Percentiles rank a stretch among this genome's conserved stretches.
phyloP scores from a whole-genome alignment of 176 grass and related monocot species.

The Musa itinerans region DNA sequence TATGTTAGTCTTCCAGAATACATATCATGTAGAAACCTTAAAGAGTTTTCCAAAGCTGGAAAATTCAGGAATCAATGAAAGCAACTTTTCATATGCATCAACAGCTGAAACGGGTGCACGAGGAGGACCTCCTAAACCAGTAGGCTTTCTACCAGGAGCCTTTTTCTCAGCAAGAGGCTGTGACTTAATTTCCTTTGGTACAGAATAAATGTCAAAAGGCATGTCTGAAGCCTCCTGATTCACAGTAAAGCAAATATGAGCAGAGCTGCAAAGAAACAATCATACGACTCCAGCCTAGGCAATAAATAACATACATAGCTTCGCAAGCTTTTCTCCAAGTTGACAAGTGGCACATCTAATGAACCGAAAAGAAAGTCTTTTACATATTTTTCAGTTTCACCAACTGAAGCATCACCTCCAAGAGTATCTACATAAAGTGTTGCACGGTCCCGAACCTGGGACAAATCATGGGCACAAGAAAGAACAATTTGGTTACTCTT shows the following conservation, averaged over 20 bases:
- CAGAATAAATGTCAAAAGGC: conserved; percentile 83
- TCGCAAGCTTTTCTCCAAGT: conserved; percentile 70
- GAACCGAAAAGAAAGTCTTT: conserved; percentile 88
- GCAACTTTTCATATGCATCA: conserved; percentile 85
- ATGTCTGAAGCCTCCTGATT: conserved; percentile 65
- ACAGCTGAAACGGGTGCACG: conserved; percentile 46
- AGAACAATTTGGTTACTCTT: not conserved
- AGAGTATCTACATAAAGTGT: conserved; percentile 84
- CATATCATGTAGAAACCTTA: conserved; percentile 36
- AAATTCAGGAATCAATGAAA: conserved; percentile 87
- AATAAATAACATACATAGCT: conserved; percentile 56
- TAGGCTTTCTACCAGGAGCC: conserved; percentile 73
- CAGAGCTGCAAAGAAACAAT: not conserved
- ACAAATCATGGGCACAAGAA: not conserved
- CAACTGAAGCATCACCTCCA: conserved; percentile 54
- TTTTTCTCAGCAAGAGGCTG: conserved; percentile 94
- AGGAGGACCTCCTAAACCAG: conserved; percentile 49
- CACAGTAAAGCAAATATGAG: conserved; percentile 5
- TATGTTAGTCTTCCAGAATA: too few relatives aligned
- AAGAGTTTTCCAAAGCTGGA: conserved; percentile 86
- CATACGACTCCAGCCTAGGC: not conserved
- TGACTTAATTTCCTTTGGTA: conserved; percentile 72
- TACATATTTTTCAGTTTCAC: conserved; percentile 69
- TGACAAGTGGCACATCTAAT: conserved; percentile 86
- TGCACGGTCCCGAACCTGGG: conserved; percentile 81